phyloP scores from a whole-genome alignment of 2,329 filamentous ascomycete genomes.

The Nemania serpens region DNA sequence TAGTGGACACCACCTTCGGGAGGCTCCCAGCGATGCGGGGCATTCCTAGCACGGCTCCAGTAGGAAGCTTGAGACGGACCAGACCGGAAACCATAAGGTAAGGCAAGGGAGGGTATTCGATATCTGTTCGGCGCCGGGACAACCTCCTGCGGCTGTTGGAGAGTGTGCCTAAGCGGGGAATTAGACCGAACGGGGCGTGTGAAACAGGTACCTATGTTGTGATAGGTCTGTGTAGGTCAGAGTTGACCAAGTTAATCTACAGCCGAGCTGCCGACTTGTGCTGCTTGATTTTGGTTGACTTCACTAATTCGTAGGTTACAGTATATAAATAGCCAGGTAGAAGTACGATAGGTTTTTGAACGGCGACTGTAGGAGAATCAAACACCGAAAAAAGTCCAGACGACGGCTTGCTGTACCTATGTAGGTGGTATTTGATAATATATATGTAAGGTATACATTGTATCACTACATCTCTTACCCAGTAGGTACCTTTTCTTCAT shows the following conservation, averaged over 20 bases:
- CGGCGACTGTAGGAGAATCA: background rate
- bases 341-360: too few relatives aligned
- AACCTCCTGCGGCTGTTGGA: background rate
- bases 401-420: too few relatives aligned
- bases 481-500: too few relatives aligned
- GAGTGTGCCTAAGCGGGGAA: slow-evolving; percentile 23
- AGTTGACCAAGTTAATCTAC: slow-evolving; percentile 12
- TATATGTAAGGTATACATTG: too few relatives aligned
- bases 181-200: background rate
- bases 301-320: too few relatives aligned
- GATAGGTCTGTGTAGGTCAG: slow-evolving; percentile 22
- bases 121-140: background rate
- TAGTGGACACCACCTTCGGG: slow-evolving; percentile 30
- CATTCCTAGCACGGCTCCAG: slow-evolving; percentile 35
- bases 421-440: too few relatives aligned
- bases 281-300: too few relatives aligned
- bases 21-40: slow-evolving; percentile 34
- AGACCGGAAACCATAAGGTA: background rate
- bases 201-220: background rate
- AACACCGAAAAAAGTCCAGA: slow-evolving; percentile 16
- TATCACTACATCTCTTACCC: too few relatives aligned
- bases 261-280: too few relatives aligned
- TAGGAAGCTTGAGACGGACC: slow-evolving; percentile 37
- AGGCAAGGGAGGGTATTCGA: slow-evolving; percentile 4
- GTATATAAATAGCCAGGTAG: too few relatives aligned